Evolutionary conservation across 2,329 filamentous ascomycete species (phyloP), one percentile per base, ranked within the genome.

Genomic region (Davidsoniella eucalypti): DNA sequence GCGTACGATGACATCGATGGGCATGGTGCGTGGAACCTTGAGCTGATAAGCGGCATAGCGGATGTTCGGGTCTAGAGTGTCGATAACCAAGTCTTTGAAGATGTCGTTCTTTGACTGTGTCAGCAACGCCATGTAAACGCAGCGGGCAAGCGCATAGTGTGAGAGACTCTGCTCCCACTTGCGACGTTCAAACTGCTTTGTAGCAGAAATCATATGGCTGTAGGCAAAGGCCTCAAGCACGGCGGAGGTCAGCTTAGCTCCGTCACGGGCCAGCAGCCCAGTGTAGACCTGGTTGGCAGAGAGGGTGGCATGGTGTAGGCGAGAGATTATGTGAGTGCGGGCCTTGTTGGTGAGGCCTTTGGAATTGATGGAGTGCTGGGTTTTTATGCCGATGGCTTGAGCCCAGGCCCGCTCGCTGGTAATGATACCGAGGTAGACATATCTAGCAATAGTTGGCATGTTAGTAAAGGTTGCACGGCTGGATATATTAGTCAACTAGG

Each of bases 1-100:
- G 57, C 80, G 80, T 2, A 86, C 84, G 55, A 96, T 84, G 6
- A 79, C 76, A 0, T 82, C 74, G 45, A 94, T 81, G 2, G 88
- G 81, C 49, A 87, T 76, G 2, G 87, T 94, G 41, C 92, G 80
- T 0, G 90, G 84, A 29, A 94, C 76, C 62, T 90, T 84, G 61
- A 87, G 74, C 64, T 94, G 87, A 63, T 96, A 96, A 16, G 92
- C 87, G 36, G 88, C 88, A 63, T 93, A 96, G 55, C 90, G 82
- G 59, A 98, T 85, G 55, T 87, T 94, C 2, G 88, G 88, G 61
- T 98, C 92, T 54, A 94, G 81, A 4, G 84, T 93, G 58, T 84
- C 81, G 44, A 82, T 78, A 52, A 98, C 69, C 21, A 95, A 72
- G 54, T 96, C 90, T 61, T 84, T 87, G 70, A 86, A 92, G 36